A percentile compares a stretch with the other conserved stretches of the same genome.
These are phyloP conservation scores for Triticum aestivum DNA, from an alignment of 176 grass and related monocot species.

Conservation along the genomic window IWGSC_CS_RefSeq_v2.1 NC_057805.1:511720177-511720676, in stretches of 20 bases:
- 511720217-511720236: not conserved
- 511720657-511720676: not conserved
- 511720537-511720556: not conserved
- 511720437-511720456: not conserved
- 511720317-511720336: not conserved
- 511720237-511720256: not conserved
- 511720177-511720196: no score
- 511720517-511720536: constrained; percentile 22
- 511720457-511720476: not conserved
- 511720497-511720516: no score
- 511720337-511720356: not conserved
- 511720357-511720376: not conserved
- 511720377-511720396: not conserved
- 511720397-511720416: not conserved
- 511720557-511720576: constrained; percentile 36
- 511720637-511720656: constrained; percentile 32
- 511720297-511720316: constrained; percentile 34
- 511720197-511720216: not conserved
- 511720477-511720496: not conserved
- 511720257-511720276: not conserved
- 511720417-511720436: not conserved
- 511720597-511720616: constrained; percentile 34
- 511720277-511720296: not conserved
- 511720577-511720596: constrained; percentile 18
- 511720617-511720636: constrained; percentile 47